Percentiles rank a stretch among this genome's conserved stretches.
These are phyloP conservation scores for Corylus heterophylla DNA, from an alignment of 306 rosid genomes.

Conservation along the genomic window DNA sequence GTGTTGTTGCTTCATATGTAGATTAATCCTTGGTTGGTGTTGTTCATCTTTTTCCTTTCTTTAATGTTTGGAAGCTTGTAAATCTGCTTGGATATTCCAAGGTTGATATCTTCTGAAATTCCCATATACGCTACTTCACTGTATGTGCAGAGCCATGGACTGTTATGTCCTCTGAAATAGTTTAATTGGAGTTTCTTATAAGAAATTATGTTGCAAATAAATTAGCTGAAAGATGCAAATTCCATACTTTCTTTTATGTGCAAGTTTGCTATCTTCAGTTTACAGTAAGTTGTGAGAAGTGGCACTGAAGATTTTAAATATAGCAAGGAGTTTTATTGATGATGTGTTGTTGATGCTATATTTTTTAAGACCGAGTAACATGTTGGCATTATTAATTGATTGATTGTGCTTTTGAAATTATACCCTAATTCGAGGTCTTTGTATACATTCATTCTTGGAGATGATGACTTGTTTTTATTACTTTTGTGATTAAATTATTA, in stretches of 20 bases:
- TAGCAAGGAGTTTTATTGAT: neutral
- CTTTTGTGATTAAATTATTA: too few species aligned
- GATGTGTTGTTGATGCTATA: neutral
- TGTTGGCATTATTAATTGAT: neutral
- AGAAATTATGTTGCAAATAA: neutral
- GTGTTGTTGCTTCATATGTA: neutral
- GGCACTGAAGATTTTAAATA: neutral
- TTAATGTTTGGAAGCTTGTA: neutral
- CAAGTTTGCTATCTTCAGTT: neutral
- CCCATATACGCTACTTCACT: neutral
- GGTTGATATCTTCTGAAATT: neutral
- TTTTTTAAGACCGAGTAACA: neutral
- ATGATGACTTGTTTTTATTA: neutral
- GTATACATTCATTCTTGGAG: neutral
- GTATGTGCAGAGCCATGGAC: neutral
- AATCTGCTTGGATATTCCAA: neutral
- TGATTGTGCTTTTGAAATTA: neutral
- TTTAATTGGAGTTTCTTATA: neutral
- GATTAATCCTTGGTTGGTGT: neutral
- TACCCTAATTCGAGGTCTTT: neutral
- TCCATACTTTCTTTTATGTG: neutral
- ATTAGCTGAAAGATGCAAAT: neutral
- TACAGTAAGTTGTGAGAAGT: neutral
- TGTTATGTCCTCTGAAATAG: neutral
- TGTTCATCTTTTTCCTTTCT: neutral